Conservation (phyloP, 2,329 filamentous ascomycete genomes). For the Thelonectria discophora region DNA sequence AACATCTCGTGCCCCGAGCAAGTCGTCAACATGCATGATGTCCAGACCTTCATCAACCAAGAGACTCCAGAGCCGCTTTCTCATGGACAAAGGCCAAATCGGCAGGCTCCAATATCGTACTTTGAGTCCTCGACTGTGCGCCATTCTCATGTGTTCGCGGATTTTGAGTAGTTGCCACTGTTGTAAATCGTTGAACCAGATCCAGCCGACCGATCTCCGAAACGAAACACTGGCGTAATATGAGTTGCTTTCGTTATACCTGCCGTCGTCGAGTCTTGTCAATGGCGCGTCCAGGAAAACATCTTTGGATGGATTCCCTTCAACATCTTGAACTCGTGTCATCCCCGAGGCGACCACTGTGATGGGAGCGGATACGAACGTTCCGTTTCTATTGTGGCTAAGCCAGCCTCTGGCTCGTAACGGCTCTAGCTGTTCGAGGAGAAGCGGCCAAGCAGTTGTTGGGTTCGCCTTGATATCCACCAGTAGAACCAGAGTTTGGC, state of each 20-base stretch:
- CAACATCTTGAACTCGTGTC: slow-evolving; percentile 26
- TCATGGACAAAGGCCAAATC: slow-evolving; percentile 61
- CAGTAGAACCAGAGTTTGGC: slow-evolving; percentile 67
- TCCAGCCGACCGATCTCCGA: slow-evolving; percentile 60
- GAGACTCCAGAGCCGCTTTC: slow-evolving; percentile 65
- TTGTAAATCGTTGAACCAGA: slow-evolving; percentile 56
- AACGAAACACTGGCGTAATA: slow-evolving; percentile 73
- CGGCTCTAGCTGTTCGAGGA: slow-evolving; percentile 57
- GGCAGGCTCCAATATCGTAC: slow-evolving; percentile 70
- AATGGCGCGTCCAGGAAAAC: slow-evolving; percentile 74
- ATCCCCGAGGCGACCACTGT: slow-evolving; percentile 75
- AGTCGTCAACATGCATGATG: slow-evolving; percentile 69
- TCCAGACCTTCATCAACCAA: slow-evolving; percentile 66
- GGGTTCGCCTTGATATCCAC: slow-evolving; percentile 72
- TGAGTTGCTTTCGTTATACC: slow-evolving; percentile 64
- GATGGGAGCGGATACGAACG: slow-evolving; percentile 63
- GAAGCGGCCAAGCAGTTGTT: slow-evolving; percentile 37
- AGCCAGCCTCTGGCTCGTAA: slow-evolving; percentile 68
- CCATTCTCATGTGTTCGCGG: slow-evolving; percentile 56
- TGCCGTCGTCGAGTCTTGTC: slow-evolving; percentile 46
- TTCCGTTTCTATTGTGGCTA: slow-evolving; percentile 59
- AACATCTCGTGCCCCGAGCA: slow-evolving; percentile 49
- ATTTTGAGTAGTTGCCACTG: slow-evolving; percentile 54
- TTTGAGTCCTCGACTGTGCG: slow-evolving; percentile 63
- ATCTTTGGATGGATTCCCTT: slow-evolving; percentile 54